phyloP scores from a whole-genome alignment of 2,329 filamentous ascomycete genomes.

The Beauveria medogensis region DNA sequence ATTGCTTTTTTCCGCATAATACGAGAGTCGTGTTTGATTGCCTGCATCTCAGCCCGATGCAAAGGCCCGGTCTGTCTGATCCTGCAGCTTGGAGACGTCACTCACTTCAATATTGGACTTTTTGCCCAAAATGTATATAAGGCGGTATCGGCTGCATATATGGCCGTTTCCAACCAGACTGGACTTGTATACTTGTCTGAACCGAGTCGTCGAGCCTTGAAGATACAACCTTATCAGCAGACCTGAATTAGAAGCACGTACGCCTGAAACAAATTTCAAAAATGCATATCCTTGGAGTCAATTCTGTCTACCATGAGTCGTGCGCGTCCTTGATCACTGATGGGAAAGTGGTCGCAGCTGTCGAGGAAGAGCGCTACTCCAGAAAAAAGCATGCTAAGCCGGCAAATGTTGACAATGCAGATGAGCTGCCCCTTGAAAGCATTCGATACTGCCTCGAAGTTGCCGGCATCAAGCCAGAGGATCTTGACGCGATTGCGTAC shows the following conservation, averaged over 20 bases:
- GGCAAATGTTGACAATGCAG: neutral
- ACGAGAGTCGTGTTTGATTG: neutral
- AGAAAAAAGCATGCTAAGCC: conserved; percentile 1
- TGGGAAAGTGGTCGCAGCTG: neutral
- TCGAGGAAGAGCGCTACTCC: conserved; percentile 1
- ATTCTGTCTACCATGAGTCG: conserved; percentile 1
- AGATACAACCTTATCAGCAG: neutral
- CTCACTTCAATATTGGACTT: too few species aligned
- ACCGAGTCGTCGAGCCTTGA: neutral
- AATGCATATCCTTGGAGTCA: conserved; percentile 1
- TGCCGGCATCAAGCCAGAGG: neutral
- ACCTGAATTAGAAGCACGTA: neutral
- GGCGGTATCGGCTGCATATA: too few species aligned
- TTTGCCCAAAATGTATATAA: too few species aligned
- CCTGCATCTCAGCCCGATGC: neutral
- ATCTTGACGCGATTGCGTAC: conserved; percentile 2
- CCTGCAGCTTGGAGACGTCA: too few species aligned
- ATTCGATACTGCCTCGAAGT: neutral
- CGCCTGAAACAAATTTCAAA: neutral
- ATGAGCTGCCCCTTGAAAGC: conserved; percentile 2
- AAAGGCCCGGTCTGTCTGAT: too few species aligned
- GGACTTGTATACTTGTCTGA: neutral
- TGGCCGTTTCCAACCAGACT: neutral
- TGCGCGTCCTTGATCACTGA: neutral
- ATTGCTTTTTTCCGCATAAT: neutral